Conservation (phyloP, 805 yeast genomes). For the Yamadazyma philogaea region DNA sequence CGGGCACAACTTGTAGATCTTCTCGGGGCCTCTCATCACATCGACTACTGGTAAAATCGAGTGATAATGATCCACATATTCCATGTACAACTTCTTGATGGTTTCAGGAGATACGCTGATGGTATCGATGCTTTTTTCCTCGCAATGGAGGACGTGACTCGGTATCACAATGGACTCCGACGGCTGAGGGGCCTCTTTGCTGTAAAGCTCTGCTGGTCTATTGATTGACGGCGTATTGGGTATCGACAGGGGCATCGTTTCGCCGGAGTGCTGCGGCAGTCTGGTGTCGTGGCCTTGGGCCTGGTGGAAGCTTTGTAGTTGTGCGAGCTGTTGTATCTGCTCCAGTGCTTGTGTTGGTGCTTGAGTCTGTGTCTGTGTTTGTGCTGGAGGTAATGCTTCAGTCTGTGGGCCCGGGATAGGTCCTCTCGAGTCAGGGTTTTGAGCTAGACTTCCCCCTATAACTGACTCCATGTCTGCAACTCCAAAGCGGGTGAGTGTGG, state of each 20-base stretch:
- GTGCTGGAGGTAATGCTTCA: too few species aligned
- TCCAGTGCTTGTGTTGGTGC: not conserved
- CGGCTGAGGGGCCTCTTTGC: not conserved
- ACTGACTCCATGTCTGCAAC: not conserved
- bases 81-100: constrained; percentile 61
- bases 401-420: too few species aligned
- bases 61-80: constrained; percentile 76
- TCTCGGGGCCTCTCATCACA: constrained; percentile 75
- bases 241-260: constrained; percentile 20
- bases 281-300: constrained; percentile 1
- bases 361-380: not conserved
- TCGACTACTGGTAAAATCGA: constrained; percentile 87
- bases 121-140: constrained; percentile 70
- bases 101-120: constrained; percentile 58
- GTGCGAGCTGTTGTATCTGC: not conserved
- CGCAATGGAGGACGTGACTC: constrained; percentile 39
- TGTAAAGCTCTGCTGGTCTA: constrained; percentile 9
- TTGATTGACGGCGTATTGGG: constrained; percentile 30
- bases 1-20: constrained; percentile 75
- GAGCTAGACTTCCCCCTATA: not conserved
- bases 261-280: constrained; percentile 7
- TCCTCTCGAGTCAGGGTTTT: not conserved
- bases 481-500: constrained; percentile 17
- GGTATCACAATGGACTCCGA: not conserved
- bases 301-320: constrained; percentile 3